Percentiles rank a stretch among this genome's conserved stretches.
Conservation (phyloP, 176 grass and related monocot genomes). For the Saccharum officinarum region DNA sequence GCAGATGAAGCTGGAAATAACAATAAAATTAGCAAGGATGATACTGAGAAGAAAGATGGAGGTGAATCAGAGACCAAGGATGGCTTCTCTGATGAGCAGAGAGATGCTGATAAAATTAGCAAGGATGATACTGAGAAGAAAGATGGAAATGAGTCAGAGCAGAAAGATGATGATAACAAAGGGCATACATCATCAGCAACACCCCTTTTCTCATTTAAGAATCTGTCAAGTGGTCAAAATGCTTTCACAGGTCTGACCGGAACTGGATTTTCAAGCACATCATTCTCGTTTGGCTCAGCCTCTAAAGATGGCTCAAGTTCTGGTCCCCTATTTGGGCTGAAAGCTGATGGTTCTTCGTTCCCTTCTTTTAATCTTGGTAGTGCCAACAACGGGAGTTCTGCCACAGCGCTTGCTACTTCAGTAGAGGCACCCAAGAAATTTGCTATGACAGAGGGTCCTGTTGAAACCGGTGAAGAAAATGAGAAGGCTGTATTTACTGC, state of each 20-base stretch:
- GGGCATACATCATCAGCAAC: constrained; percentile 29
- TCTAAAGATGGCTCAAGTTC: constrained; percentile 52
- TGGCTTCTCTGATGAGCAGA: background rate
- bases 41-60: background rate
- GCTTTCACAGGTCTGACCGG: constrained; percentile 86
- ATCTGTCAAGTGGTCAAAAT: constrained; percentile 95
- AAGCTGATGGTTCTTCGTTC: constrained; percentile 48
- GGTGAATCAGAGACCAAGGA: background rate
- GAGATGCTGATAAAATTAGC: constrained; percentile 20
- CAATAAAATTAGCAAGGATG: constrained; percentile 1
- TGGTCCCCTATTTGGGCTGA: constrained; percentile 45
- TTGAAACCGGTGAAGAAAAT: constrained; percentile 98
- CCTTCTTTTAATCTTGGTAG: constrained; percentile 53
- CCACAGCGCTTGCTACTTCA: constrained; percentile 27
- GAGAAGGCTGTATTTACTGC: constrained; percentile 70
- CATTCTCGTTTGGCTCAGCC: constrained; percentile 74
- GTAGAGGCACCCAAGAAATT: constrained; percentile 52
- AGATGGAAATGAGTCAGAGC: constrained; percentile 50
- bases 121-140: constrained; percentile 37
- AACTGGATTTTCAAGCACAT: constrained; percentile 82
- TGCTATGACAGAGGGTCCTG: constrained; percentile 72
- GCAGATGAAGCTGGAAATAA: constrained; percentile 41
- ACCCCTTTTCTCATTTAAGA: constrained; percentile 79
- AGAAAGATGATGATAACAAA: constrained; percentile 53
- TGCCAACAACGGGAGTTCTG: constrained; percentile 52